These are phyloP conservation scores for Aspergillus nomiae DNA, from an alignment of 2,329 filamentous ascomycete species.

Conservation along the genomic window DNA sequence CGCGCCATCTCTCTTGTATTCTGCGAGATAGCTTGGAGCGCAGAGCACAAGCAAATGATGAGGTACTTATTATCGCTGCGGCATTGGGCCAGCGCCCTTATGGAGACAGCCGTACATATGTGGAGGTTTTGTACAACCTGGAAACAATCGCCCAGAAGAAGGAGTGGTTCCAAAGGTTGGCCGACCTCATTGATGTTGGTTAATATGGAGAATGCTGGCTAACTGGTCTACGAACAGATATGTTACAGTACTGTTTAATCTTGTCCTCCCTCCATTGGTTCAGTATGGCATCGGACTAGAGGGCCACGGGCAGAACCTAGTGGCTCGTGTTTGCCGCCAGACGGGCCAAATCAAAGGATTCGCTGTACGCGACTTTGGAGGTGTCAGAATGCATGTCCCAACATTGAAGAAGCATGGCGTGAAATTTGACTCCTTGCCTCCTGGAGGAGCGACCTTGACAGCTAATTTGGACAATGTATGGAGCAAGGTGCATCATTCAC, in stretches of 20 bases:
- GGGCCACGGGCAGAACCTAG: constrained; percentile 44
- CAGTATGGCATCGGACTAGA: constrained; percentile 37
- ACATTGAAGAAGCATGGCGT: constrained; percentile 11
- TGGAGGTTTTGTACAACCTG: constrained; percentile 19
- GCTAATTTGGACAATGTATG: constrained; percentile 16
- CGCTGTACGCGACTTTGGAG: constrained; percentile 24
- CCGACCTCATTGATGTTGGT: no score
- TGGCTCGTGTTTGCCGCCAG: constrained; percentile 17
- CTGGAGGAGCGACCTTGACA: constrained; percentile 10
- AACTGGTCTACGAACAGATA: constrained; percentile 9
- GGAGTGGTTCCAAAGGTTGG: constrained; percentile 20
- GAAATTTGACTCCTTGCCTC: constrained; percentile 9
- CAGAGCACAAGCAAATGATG: constrained; percentile 16
- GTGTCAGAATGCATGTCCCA: constrained; percentile 20
- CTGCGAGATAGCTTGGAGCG: constrained; percentile 22
- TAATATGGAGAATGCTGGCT: no score
- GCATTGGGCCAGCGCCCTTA: constrained; percentile 16
- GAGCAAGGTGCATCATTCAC: constrained; percentile 21
- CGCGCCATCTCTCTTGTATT: constrained; percentile 25
- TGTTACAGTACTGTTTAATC: constrained; percentile 11
- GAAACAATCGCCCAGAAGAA: constrained; percentile 15
- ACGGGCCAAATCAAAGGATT: constrained; percentile 22
- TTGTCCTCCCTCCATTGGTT: constrained; percentile 19
- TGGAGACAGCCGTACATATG: constrained; percentile 11
- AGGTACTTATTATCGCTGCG: constrained; percentile 21